A percentile compares a stretch with the other conserved stretches of the same genome.
phyloP scores from a whole-genome alignment of 306 rosid species.

The Castanea crenata region DNA sequence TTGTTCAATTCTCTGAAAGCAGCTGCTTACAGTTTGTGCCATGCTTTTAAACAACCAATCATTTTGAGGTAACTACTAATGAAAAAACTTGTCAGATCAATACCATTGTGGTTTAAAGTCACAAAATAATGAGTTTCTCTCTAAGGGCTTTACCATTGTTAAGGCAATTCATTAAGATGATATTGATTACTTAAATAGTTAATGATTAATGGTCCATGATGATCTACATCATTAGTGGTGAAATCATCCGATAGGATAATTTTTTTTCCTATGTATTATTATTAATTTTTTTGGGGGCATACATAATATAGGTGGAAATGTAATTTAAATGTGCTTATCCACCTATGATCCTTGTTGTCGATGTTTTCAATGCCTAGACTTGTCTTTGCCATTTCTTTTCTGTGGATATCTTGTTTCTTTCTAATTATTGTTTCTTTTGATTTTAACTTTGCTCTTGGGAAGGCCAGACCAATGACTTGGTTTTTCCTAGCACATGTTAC shows the following conservation, averaged over 20 bases:
- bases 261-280: background rate
- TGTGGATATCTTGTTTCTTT: background rate
- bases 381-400: constrained; percentile 4
- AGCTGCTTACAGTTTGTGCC: constrained; percentile 53
- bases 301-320: background rate
- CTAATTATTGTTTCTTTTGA: constrained; percentile 23
- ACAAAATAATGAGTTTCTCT: constrained; percentile 5
- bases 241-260: background rate
- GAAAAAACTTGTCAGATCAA: background rate
- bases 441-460: constrained; percentile 28
- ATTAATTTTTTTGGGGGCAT: background rate
- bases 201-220: background rate
- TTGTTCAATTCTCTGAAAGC: constrained; percentile 63
- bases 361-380: background rate
- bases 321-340: background rate
- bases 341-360: background rate
- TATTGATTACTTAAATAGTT: background rate
- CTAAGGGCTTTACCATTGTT: background rate
- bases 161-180: background rate
- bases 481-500: constrained; percentile 74
- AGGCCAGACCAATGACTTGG: constrained; percentile 82
- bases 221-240: background rate
- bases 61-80: constrained; percentile 63
- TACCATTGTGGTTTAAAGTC: background rate
- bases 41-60: constrained; percentile 66